Conservation (phyloP, 371 early-diverging fungal species). For the Mucor plumbeus region DNA sequence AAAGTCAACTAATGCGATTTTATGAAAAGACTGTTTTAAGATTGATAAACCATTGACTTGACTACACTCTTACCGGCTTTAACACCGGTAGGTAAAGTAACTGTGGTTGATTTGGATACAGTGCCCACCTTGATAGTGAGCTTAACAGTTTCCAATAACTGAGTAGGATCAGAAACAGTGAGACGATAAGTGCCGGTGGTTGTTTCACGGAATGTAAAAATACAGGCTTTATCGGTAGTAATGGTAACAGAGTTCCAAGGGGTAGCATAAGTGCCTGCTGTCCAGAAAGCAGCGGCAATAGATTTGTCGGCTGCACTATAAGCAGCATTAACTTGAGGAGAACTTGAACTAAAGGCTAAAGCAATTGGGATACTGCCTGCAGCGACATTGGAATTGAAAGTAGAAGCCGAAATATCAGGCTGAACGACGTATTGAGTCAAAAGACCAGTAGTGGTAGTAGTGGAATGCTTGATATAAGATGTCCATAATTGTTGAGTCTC, state of each 20-base stretch:
- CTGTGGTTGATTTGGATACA: neutral
- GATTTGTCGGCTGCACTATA: constrained; percentile 23
- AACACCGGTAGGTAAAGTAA: constrained; percentile 20
- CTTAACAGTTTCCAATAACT: constrained; percentile 19
- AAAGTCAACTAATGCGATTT: no score
- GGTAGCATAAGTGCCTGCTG: constrained; percentile 21
- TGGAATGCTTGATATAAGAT: constrained; percentile 27
- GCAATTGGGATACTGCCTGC: constrained; percentile 11
- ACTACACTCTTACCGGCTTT: constrained; percentile 15
- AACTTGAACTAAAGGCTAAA: constrained; percentile 15
- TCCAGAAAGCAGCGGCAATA: constrained; percentile 37
- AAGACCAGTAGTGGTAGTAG: neutral
- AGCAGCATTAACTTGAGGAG: constrained; percentile 31
- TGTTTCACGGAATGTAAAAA: constrained; percentile 16
- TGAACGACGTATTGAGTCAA: constrained; percentile 32
- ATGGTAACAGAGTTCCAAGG: constrained; percentile 24
- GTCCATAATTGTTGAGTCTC: constrained; percentile 24
- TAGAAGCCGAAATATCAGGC: constrained; percentile 18
- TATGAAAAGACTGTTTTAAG: neutral
- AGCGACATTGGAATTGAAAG: constrained; percentile 8
- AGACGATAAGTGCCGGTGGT: constrained; percentile 10
- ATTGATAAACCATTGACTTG: constrained; percentile 14
- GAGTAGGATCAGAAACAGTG: constrained; percentile 33
- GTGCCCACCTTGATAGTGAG: constrained; percentile 11
- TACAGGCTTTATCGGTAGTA: constrained; percentile 16